Evolutionary conservation across 805 yeast genomes (phyloP).

Genomic region (Blastobotrys peoriensis): DNA sequence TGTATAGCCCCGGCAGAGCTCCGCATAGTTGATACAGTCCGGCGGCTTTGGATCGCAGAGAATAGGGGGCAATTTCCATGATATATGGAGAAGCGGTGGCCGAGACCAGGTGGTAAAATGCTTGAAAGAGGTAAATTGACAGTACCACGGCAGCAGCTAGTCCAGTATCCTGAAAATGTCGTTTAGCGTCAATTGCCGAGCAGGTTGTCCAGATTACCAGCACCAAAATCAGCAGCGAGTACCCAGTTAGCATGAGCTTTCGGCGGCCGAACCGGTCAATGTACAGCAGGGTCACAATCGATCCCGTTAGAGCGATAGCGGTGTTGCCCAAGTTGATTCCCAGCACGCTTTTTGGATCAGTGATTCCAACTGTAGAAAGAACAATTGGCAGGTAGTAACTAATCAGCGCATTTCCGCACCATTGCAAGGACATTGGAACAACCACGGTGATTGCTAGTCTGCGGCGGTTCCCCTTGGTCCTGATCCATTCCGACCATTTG

Average conservation of each 20-base stretch:
- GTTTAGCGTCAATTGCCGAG: too few relatives aligned
- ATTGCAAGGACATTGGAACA: constrained; percentile 10
- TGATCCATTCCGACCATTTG: constrained; percentile 8
- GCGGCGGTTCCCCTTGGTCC: constrained; percentile 7
- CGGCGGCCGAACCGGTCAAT: constrained; percentile 50
- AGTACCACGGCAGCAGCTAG: constrained; percentile 4
- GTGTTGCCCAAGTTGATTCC: constrained; percentile 11
- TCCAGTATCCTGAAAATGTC: background rate
- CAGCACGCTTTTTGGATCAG: constrained; percentile 18
- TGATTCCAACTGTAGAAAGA: constrained; percentile 49
- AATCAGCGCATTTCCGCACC: constrained; percentile 15
- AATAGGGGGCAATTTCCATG: constrained; percentile 22
- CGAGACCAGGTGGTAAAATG: constrained; percentile 4
- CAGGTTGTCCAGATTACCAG: constrained; percentile 37
- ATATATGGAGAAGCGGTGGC: constrained; percentile 14
- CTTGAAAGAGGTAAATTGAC: constrained; percentile 3
- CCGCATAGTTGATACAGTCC: constrained; percentile 25
- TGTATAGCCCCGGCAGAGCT: constrained; percentile 20
- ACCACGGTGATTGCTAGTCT: constrained; percentile 5
- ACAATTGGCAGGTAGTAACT: constrained; percentile 45
- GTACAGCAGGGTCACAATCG: background rate
- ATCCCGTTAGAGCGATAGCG: constrained; percentile 4
- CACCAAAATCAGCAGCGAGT: constrained; percentile 35
- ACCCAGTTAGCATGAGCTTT: constrained; percentile 44
- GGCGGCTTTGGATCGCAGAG: constrained; percentile 38